phyloP scores from a whole-genome alignment of 352 stramenopile species.

The Globisporangium radiosum region DNA sequence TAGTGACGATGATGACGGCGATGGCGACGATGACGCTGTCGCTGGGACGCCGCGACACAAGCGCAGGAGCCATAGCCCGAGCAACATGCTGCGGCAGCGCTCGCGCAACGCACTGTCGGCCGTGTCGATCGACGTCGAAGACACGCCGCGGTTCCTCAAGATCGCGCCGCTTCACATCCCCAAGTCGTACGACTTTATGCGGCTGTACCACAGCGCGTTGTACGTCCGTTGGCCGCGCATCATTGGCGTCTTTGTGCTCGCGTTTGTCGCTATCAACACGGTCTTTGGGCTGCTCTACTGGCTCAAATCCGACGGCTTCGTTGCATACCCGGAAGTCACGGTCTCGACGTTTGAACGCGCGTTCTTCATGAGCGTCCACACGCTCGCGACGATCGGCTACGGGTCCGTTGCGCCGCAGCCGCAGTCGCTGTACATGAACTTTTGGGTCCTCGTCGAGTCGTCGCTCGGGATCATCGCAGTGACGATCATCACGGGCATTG shows the following conservation, averaged over 20 bases:
- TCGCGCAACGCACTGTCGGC: conserved; percentile 19
- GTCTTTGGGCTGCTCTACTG: conserved; percentile 61
- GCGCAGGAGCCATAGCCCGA: not conserved
- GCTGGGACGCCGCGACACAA: conserved; percentile 1
- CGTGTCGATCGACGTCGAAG: conserved; percentile 66
- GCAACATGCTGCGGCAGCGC: not conserved
- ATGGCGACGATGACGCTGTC: conserved; percentile 1
- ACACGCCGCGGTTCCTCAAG: conserved; percentile 71
- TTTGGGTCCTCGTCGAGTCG: conserved; percentile 73
- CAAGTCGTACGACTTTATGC: conserved; percentile 78
- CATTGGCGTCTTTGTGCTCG: conserved; percentile 62
- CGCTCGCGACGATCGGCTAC: conserved; percentile 75
- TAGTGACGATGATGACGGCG: too few relatives aligned
- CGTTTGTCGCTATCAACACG: conserved; percentile 60
- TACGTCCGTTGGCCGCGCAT: conserved; percentile 70
- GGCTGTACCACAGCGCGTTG: conserved; percentile 69
- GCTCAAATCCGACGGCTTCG: conserved; percentile 28
- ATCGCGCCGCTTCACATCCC: conserved; percentile 71
- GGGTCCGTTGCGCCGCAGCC: conserved; percentile 54
- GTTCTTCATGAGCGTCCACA: conserved; percentile 83
- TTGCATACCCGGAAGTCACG: conserved; percentile 37
- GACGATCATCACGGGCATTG: conserved; percentile 83
- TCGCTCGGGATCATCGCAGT: conserved; percentile 67
- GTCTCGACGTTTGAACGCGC: conserved; percentile 55
- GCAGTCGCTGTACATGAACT: conserved; percentile 60